Conservation (phyloP, 768 basidiomycete species). For the Boletus vinaceobasis region DNA sequence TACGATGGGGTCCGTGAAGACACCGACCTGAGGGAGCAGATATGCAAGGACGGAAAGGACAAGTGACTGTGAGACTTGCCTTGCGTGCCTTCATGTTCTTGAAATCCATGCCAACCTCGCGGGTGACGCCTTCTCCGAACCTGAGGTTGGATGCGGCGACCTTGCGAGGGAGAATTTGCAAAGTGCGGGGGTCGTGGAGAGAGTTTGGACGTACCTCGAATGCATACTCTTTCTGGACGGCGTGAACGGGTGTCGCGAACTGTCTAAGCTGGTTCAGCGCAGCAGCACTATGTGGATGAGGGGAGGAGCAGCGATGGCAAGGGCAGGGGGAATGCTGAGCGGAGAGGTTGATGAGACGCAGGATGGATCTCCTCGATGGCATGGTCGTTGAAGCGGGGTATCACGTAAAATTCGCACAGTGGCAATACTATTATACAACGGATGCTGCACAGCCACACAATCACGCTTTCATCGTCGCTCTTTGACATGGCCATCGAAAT, state of each 20-base stretch:
- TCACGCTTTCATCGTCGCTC: not conserved
- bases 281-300: constrained; percentile 34
- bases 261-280: constrained; percentile 62
- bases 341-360: constrained; percentile 67
- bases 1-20: constrained; percentile 89
- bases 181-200: not conserved
- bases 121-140: constrained; percentile 87
- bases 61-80: constrained; percentile 36
- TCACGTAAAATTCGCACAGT: constrained; percentile 2
- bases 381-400: constrained; percentile 4
- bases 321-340: constrained; percentile 74
- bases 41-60: constrained; percentile 4
- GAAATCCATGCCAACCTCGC: constrained; percentile 90
- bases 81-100: constrained; percentile 91
- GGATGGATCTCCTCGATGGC: constrained; percentile 58
- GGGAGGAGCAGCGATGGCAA: constrained; percentile 65
- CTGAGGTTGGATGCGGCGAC: constrained; percentile 84
- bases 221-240: constrained; percentile 81
- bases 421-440: too few relatives aligned
- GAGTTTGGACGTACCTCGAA: constrained; percentile 59
- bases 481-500: constrained; percentile 40
- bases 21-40: constrained; percentile 65
- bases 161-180: constrained; percentile 33
- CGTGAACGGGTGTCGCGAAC: constrained; percentile 74
- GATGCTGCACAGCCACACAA: constrained; percentile 15